Evolutionary conservation across 768 basidiomycete species (phyloP).

Genomic region (Paxillus involutus): DNA sequence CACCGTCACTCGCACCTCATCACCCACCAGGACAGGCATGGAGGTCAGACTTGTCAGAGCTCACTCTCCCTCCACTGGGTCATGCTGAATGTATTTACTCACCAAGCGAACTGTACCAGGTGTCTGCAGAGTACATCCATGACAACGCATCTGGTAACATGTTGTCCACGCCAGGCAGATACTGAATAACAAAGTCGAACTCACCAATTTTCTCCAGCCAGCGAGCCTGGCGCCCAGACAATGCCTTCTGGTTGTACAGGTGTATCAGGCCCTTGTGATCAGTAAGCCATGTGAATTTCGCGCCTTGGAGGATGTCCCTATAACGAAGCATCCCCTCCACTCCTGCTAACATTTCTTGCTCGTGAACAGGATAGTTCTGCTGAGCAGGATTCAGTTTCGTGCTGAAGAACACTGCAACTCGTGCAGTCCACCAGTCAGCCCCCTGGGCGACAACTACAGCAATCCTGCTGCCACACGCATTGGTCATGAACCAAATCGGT

Average conservation of each 20-base stretch:
- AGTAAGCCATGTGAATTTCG: slow-evolving; percentile 26
- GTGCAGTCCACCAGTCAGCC: neutral
- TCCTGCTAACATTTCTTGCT: slow-evolving; percentile 38
- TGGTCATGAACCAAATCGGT: neutral
- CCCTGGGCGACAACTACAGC: neutral
- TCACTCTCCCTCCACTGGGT: too few species aligned
- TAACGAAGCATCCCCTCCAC: slow-evolving; percentile 34
- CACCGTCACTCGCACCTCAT: too few species aligned
- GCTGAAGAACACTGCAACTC: neutral
- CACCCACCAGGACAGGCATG: too few species aligned
- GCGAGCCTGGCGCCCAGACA: slow-evolving; percentile 33
- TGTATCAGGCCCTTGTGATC: slow-evolving; percentile 29
- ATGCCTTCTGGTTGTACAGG: slow-evolving; percentile 31
- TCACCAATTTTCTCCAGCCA: slow-evolving; percentile 36
- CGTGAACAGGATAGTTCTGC: slow-evolving; percentile 40
- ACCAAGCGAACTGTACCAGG: too few species aligned
- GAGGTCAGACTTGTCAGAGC: too few species aligned
- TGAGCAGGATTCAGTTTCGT: slow-evolving; percentile 35
- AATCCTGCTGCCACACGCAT: neutral
- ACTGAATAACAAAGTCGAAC: slow-evolving; percentile 30
- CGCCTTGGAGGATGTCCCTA: slow-evolving; percentile 30
- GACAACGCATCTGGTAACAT: slow-evolving; percentile 28
- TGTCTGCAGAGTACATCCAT: slow-evolving; percentile 1
- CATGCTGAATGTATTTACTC: too few species aligned
- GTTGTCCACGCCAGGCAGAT: slow-evolving; percentile 29